phyloP scores from a whole-genome alignment of 1,139 yeast species.

The Magnusiomyces ingens region DNA sequence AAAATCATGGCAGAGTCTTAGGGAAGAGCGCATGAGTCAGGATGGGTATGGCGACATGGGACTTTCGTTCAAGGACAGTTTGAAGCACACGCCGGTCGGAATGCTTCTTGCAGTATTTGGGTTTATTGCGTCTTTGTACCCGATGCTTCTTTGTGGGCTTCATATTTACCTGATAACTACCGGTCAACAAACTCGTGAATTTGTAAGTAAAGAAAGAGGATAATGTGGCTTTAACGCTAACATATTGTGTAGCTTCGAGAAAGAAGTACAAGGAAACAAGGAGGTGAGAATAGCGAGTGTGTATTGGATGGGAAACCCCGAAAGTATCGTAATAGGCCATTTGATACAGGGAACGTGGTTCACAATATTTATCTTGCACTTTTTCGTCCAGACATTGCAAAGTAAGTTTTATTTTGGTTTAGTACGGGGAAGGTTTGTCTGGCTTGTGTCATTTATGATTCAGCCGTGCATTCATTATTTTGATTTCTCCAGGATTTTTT shows the following conservation, averaged over 20 bases:
- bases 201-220: slow-evolving; percentile 4
- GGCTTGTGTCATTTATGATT: background rate
- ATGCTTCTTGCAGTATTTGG: slow-evolving; percentile 12
- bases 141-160: slow-evolving; percentile 5
- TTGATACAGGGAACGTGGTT: slow-evolving; percentile 11
- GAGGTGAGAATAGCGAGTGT: background rate
- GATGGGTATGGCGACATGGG: background rate
- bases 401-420: slow-evolving; percentile 7
- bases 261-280: background rate
- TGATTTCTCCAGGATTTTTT: background rate
- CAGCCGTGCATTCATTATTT: background rate
- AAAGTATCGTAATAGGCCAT: slow-evolving; percentile 2
- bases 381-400: slow-evolving; percentile 17
- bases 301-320: slow-evolving; percentile 7
- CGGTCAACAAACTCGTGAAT: slow-evolving; percentile 14
- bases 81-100: slow-evolving; percentile 13
- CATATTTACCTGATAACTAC: slow-evolving; percentile 14
- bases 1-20: slow-evolving; percentile 9
- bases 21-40: too few species aligned
- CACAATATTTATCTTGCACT: slow-evolving; percentile 13
- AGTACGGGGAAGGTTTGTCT: background rate
- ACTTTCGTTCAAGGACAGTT: slow-evolving; percentile 8
- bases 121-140: slow-evolving; percentile 11
- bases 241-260: background rate
- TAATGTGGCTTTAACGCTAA: background rate